Evolutionary conservation across 2,329 filamentous ascomycete genomes (phyloP).

Genomic region (Byssothecium circinans): DNA sequence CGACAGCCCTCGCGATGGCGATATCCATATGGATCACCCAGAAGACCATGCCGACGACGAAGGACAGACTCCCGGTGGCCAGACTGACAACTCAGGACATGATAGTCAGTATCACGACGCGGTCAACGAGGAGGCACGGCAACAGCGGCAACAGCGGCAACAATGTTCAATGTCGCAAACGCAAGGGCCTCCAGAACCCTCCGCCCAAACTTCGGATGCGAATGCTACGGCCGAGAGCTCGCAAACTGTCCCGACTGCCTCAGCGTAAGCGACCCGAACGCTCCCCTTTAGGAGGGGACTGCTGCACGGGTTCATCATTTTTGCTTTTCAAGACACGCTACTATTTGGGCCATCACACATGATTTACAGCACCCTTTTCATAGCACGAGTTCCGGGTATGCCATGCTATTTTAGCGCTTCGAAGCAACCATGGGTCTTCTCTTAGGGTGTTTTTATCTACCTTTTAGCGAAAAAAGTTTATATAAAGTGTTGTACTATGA

Average conservation of each 20-base stretch:
- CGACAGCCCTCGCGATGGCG: slow-evolving; percentile 15
- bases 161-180: background rate
- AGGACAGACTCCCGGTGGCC: slow-evolving; percentile 18
- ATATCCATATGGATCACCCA: slow-evolving; percentile 28
- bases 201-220: background rate
- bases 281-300: background rate
- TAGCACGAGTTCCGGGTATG: no score
- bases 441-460: no score
- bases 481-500: no score
- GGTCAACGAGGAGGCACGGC: slow-evolving; percentile 6
- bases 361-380: no score
- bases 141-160: background rate
- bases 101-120: slow-evolving; percentile 22
- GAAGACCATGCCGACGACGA: slow-evolving; percentile 26
- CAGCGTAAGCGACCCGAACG: background rate
- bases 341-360: no score
- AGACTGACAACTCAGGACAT: slow-evolving; percentile 19
- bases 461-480: no score
- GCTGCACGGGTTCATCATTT: no score
- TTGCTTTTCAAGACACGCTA: no score
- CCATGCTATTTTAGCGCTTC: no score
- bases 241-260: background rate
- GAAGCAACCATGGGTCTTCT: no score
- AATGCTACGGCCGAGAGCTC: slow-evolving; percentile 4
- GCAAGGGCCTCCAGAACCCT: background rate